phyloP scores from a whole-genome alignment of 805 yeast species.

The Kluyveromyces aestuarii region DNA sequence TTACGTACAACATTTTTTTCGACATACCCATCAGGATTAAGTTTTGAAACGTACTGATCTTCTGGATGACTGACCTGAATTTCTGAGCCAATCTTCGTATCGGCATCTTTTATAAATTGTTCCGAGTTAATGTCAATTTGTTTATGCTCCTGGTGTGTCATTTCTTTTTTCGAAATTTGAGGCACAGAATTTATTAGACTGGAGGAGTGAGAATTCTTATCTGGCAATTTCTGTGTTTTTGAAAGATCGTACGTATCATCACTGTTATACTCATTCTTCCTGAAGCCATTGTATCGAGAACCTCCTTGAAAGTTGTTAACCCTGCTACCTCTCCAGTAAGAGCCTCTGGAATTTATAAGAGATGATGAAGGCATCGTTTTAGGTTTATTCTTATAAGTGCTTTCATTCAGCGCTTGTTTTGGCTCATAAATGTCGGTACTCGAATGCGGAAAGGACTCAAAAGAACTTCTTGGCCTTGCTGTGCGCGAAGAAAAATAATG shows the following conservation, averaged over 20 bases:
- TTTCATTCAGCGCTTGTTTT: background rate
- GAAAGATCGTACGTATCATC: background rate
- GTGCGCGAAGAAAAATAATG: background rate
- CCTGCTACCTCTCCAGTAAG: background rate
- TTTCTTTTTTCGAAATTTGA: conserved; percentile 16
- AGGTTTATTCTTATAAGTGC: background rate
- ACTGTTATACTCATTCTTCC: background rate
- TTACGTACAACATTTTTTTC: background rate
- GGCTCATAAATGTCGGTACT: background rate
- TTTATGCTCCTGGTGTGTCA: conserved; percentile 10
- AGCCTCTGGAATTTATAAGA: background rate
- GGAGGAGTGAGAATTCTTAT: conserved; percentile 16
- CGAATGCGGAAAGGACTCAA: background rate
- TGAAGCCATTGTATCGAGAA: conserved; percentile 2
- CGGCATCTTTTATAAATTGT: background rate
- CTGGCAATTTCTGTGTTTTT: background rate
- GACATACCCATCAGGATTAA: background rate
- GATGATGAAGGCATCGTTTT: background rate
- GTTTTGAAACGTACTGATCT: background rate
- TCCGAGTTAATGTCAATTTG: conserved; percentile 5
- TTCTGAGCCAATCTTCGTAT: background rate
- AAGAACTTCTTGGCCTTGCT: background rate
- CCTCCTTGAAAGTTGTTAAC: background rate
- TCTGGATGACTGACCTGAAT: background rate
- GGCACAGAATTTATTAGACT: conserved; percentile 25